Evolutionary conservation across 139 green algal genomes (phyloP), one percentile per base, ranked within the genome.

Genomic region (Diplosphaera chodatii): DNA sequence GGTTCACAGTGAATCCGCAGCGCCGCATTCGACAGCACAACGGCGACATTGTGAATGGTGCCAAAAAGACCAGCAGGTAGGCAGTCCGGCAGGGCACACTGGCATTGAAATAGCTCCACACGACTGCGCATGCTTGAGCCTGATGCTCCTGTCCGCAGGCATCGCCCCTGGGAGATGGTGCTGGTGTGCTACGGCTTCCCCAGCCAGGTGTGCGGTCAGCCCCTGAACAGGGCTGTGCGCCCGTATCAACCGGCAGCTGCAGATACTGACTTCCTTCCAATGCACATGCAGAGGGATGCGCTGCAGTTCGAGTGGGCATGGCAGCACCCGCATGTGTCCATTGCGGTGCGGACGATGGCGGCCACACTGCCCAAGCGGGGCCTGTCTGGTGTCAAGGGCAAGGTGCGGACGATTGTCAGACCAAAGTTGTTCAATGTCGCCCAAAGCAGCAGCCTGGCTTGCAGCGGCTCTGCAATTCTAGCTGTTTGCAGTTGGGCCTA

Each of bases 221-320:
- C 22, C 13, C 48, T 27, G 37, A 48, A 48, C 37, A 8, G 18
- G 32, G 3, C 32, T 68, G 3, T 72, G 65, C 48, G 33, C 22
- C 37, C 22, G 3, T 55, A 63, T 23, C 30, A 67, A 69, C 28
- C 30, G 16, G 21, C 23, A 64, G 4, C 25, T 25, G 30, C 63
- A 27, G 4, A 40, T 67, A 20, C 6, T 63, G 6, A 20, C 25
- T 72, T 18, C 1, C 18, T 29, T 27, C 13, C 48, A 59, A 18
- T 10, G 6, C 37, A 10, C 10, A 20, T 74, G 22, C 80, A 92
- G 86, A 78, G 86, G 5, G 79, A 89, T 28, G 93, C 93, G 2
- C 84, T 98, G 73, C 92, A 97, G 79, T 98, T 98, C 86, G 93
- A 98, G 74, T 98, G 93, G 92, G 93, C 93, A 1, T 97, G 92